Evolutionary conservation across 2,329 filamentous ascomycete genomes (phyloP).

Genomic region (Lachnellula subtilissima): DNA sequence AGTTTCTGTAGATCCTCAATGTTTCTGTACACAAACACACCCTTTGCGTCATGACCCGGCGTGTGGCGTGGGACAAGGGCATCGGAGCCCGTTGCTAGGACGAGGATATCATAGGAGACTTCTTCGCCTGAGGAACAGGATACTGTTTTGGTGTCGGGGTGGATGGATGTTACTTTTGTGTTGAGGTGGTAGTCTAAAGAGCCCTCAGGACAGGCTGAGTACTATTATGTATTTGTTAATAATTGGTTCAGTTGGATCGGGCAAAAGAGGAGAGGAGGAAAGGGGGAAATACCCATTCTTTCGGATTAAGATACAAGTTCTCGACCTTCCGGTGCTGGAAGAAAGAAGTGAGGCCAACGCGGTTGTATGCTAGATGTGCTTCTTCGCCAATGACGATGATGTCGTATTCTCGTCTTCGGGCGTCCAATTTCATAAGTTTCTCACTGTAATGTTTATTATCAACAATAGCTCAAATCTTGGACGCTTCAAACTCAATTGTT

Average conservation of each 20-base stretch:
- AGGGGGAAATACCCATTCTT: constrained; percentile 61
- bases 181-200: constrained; percentile 72
- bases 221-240: constrained; percentile 16
- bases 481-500: background rate
- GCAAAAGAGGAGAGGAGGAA: too few relatives aligned
- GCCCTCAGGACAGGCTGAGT: constrained; percentile 44
- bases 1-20: constrained; percentile 76
- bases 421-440: constrained; percentile 81
- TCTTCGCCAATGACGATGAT: constrained; percentile 86
- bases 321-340: constrained; percentile 83
- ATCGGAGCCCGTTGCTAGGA: constrained; percentile 82
- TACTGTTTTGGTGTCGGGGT: constrained; percentile 60
- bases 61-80: constrained; percentile 65
- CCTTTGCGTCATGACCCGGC: constrained; percentile 72
- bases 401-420: constrained; percentile 68
- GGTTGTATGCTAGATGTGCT: constrained; percentile 82
- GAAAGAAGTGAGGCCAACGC: constrained; percentile 83
- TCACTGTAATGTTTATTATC: constrained; percentile 50
- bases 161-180: constrained; percentile 65
- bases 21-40: constrained; percentile 85
- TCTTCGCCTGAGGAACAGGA: constrained; percentile 64
- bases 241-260: background rate
- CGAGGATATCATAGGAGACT: constrained; percentile 73
- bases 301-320: constrained; percentile 80
- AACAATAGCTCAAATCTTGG: background rate